Base-by-base conservation (phyloP, 345 rosid species). In the Populus pruinosa region DNA sequence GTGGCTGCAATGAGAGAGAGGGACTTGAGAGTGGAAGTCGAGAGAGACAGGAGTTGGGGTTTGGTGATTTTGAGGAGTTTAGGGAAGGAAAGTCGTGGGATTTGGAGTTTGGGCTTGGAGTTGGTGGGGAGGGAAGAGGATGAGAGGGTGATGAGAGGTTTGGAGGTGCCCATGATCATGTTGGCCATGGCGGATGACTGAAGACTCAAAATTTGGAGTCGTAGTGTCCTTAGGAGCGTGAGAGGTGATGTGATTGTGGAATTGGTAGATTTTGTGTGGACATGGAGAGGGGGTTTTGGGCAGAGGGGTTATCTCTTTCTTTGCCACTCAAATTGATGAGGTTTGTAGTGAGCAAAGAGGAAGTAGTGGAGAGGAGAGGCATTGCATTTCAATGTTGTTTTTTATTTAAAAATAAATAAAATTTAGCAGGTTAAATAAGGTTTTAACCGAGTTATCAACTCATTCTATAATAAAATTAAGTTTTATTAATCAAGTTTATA, bases 161-260 rank as follows among this genome's bases (percentile, higher is more conserved):
- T 85, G 77, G 80, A 84, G 74, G 94, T 86, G 50, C 97, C 96
- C 93, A 92, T 86, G 71, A 96, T 89, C 86, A 92, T 72, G 84
- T 80, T 88, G 78, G 96, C 94, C 97, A 93, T 93, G 81, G 88
- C 83, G 55, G 73, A 20, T 29, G 8, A 50, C 27, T 10, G 31
- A 38, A 72, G 75, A 41, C 68, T 59, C 49, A 41, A 35, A 35
- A 38, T 29, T 13, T 56, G 36, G 35, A 43, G 47, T 21, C 11
- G 35, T 12, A 50, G 68, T 43, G 70, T 72, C n/a, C 29, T 74
- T 17, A 18, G 61, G 44, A 18, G 5, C 53, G 33, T 49, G 33
- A 61, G 55, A 23, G 18, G 31, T 21, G 69, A 62, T 43, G 69
- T 49, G 31, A 35, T 10, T 3, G 23, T 67, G 73, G 39, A 53